Evolutionary conservation across 768 basidiomycete species (phyloP).

Genomic region (Amanita molliuscula): DNA sequence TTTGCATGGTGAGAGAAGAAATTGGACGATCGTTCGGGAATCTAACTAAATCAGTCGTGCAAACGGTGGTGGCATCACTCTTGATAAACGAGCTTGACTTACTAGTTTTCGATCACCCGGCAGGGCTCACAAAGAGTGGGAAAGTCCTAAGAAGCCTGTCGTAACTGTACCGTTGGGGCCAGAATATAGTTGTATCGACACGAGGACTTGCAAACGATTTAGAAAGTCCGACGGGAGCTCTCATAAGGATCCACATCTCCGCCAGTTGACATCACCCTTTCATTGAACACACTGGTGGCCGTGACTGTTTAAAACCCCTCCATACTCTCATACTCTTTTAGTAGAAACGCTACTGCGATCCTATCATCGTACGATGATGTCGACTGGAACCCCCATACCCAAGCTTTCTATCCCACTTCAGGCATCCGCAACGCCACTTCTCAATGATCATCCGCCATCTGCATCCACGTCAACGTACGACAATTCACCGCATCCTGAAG

Average conservation of each 20-base stretch:
- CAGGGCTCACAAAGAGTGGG: not conserved
- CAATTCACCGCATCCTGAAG: not conserved
- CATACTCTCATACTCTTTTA: slow-evolving; percentile 2
- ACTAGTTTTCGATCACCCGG: not conserved
- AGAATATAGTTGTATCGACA: slow-evolving; percentile 5
- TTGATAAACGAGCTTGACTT: slow-evolving; percentile 1
- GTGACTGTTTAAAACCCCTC: slow-evolving; percentile 11
- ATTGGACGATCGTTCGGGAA: not conserved
- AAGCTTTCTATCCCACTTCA: slow-evolving; percentile 18
- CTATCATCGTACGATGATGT: slow-evolving; percentile 11
- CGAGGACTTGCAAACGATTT: slow-evolving; percentile 13
- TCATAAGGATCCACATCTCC: slow-evolving; percentile 27
- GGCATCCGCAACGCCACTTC: slow-evolving; percentile 30
- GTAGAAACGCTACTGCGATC: slow-evolving; percentile 7
- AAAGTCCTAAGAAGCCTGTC: not conserved
- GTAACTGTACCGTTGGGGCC: slow-evolving; percentile 1
- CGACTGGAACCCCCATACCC: slow-evolving; percentile 12
- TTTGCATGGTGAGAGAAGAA: not conserved
- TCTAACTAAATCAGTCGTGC: slow-evolving; percentile 4
- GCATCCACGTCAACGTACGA: slow-evolving; percentile 20
- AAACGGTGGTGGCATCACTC: slow-evolving; percentile 1
- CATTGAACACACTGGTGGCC: slow-evolving; percentile 10
- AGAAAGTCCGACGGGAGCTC: slow-evolving; percentile 32
- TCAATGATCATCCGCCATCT: slow-evolving; percentile 45
- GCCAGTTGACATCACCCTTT: slow-evolving; percentile 7